Percentiles rank a stretch among this genome's conserved stretches.
These are phyloP conservation scores for Bipolaris gigantea DNA, from an alignment of 2,329 filamentous ascomycete genomes.

Conservation along the genomic window DNA sequence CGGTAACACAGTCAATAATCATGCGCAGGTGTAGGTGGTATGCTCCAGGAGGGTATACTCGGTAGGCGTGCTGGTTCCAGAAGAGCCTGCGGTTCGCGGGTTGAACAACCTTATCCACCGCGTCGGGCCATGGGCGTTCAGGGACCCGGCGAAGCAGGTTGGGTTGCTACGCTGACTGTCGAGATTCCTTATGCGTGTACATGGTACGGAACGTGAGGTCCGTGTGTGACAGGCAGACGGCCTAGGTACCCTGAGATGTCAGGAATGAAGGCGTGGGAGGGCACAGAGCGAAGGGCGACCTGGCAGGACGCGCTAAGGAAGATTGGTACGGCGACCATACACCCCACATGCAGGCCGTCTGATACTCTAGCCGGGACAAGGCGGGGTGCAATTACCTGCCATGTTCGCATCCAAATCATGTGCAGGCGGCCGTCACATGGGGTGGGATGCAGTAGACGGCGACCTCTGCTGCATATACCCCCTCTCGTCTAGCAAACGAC, in stretches of 20 bases:
- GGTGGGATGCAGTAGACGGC: neutral
- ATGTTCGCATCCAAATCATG: conserved; percentile 11
- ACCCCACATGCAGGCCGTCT: conserved; percentile 8
- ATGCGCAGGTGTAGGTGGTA: conserved; percentile 29
- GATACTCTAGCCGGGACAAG: conserved; percentile 5
- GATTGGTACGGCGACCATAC: conserved; percentile 12
- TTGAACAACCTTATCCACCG: conserved; percentile 41
- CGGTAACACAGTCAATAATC: conserved; percentile 33
- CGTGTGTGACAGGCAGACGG: conserved; percentile 29
- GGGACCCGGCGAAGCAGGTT: conserved; percentile 31
- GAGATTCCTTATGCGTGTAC: conserved; percentile 19
- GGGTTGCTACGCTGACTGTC: conserved; percentile 20
- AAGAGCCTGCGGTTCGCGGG: conserved; percentile 32
- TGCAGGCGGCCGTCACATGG: conserved; percentile 5
- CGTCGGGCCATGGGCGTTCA: conserved; percentile 35
- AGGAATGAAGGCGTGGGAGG: conserved; percentile 6
- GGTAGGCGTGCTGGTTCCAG: conserved; percentile 18
- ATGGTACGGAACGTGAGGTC: conserved; percentile 29
- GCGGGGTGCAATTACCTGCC: neutral
- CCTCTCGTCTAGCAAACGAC: neutral
- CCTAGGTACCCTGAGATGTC: conserved; percentile 16
- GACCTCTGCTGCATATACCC: conserved; percentile 1
- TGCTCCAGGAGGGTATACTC: conserved; percentile 3
- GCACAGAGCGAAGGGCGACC: conserved; percentile 8
- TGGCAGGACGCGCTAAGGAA: conserved; percentile 4